A percentile compares a stretch with the other conserved stretches of the same genome.
These are phyloP conservation scores for Blakeslea trispora DNA, from an alignment of 371 early-diverging fungal species.

Conservation along the genomic window DNA sequence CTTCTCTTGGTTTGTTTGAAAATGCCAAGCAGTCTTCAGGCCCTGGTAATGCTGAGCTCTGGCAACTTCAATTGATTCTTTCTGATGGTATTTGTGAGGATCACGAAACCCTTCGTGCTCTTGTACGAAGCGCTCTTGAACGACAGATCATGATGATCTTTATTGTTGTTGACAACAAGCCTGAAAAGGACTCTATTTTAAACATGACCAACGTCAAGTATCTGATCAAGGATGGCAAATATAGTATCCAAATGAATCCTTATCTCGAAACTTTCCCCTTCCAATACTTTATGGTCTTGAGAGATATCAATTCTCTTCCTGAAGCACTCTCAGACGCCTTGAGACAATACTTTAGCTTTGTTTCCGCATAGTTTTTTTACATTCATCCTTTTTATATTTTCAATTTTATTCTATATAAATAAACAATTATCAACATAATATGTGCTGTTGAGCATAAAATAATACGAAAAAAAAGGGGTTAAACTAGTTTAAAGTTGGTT, in stretches of 20 bases:
- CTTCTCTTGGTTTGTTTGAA: slow-evolving; percentile 75
- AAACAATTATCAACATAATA: slow-evolving; percentile 1
- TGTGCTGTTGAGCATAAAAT: no score
- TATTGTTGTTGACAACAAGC: slow-evolving; percentile 90
- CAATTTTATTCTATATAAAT: neutral
- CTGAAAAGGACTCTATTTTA: slow-evolving; percentile 82
- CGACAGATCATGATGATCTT: slow-evolving; percentile 93
- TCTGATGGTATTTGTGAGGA: slow-evolving; percentile 98
- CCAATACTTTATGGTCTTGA: slow-evolving; percentile 92
- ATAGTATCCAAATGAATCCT: slow-evolving; percentile 73
- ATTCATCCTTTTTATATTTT: slow-evolving; percentile 1
- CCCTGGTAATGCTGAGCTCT: slow-evolving; percentile 70
- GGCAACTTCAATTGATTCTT: slow-evolving; percentile 95
- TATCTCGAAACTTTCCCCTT: slow-evolving; percentile 98
- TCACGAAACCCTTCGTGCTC: slow-evolving; percentile 75
- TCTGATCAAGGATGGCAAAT: slow-evolving; percentile 63
- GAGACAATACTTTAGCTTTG: slow-evolving; percentile 89
- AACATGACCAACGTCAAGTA: slow-evolving; percentile 89
- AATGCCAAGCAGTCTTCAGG: slow-evolving; percentile 60
- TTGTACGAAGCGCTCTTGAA: slow-evolving; percentile 86
- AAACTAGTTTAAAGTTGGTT: no score
- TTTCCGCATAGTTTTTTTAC: slow-evolving; percentile 34
- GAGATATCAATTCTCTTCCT: slow-evolving; percentile 87
- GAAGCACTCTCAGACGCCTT: slow-evolving; percentile 90
- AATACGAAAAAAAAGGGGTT: no score